Evolutionary conservation across 768 basidiomycete genomes (phyloP).

Genomic region (Hortiboletus campestris): DNA sequence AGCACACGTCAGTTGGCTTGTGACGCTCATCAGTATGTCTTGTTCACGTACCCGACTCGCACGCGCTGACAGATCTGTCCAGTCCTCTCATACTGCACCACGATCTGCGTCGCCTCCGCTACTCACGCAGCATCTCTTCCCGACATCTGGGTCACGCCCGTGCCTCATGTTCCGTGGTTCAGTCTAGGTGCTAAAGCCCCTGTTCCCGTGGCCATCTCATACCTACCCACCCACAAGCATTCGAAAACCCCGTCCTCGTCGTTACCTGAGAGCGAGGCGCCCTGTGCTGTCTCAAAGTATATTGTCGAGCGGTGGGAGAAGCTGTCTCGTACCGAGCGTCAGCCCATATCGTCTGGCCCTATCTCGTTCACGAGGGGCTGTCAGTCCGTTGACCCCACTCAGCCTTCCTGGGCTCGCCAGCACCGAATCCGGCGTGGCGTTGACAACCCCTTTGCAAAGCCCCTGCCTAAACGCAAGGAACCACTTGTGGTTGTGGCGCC

Average conservation of each 20-base stretch:
- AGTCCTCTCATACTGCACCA: slow-evolving; percentile 58
- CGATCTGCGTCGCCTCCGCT: slow-evolving; percentile 46
- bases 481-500: slow-evolving; percentile 26
- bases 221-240: slow-evolving; percentile 10
- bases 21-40: slow-evolving; percentile 44
- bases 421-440: slow-evolving; percentile 48
- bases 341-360: slow-evolving; percentile 14
- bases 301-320: slow-evolving; percentile 33
- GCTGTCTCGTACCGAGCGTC: slow-evolving; percentile 23
- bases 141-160: slow-evolving; percentile 50
- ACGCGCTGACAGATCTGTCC: slow-evolving; percentile 1
- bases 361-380: slow-evolving; percentile 15
- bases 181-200: slow-evolving; percentile 6
- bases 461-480: slow-evolving; percentile 21
- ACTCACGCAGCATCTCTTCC: slow-evolving; percentile 43
- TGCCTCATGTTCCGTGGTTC: slow-evolving; percentile 64
- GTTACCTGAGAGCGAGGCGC: slow-evolving; percentile 1
- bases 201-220: neutral
- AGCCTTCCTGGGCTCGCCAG: slow-evolving; percentile 52
- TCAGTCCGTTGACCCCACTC: slow-evolving; percentile 25
- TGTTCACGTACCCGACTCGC: neutral
- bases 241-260: neutral
- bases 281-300: slow-evolving; percentile 28
- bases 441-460: slow-evolving; percentile 49
- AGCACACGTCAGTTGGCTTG: slow-evolving; percentile 48